Conservation (phyloP, 2,329 filamentous ascomycete species). For the Alternaria dauci region DNA sequence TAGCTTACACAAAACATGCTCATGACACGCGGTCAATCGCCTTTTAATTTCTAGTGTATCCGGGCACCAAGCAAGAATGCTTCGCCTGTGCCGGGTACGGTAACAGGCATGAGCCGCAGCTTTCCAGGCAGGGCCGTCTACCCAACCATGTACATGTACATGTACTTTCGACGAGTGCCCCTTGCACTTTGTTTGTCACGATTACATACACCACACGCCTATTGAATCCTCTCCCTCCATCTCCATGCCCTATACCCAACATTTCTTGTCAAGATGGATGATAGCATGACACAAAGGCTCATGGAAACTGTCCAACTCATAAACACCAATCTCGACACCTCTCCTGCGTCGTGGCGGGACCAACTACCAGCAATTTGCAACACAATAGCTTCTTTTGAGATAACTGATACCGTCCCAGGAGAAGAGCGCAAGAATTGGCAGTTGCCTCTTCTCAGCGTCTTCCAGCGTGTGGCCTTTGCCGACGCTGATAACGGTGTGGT, state of each 20-base stretch:
- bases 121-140: not conserved
- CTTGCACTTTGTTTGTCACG: not conserved
- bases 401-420: conserved; percentile 26
- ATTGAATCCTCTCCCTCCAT: not conserved
- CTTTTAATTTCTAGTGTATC: not conserved
- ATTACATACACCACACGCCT: not conserved
- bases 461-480: conserved; percentile 61
- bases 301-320: conserved; percentile 45
- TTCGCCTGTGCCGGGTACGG: not conserved
- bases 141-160: not conserved
- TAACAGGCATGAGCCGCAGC: not conserved
- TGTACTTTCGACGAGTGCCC: not conserved
- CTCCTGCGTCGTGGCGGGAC: conserved; percentile 44
- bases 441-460: conserved; percentile 47
- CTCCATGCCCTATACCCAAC: not conserved
- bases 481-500: conserved; percentile 59
- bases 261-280: conserved; percentile 23
- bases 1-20: not conserved
- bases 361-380: conserved; percentile 32
- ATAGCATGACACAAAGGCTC: conserved; percentile 19
- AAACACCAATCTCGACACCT: conserved; percentile 41
- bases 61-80: not conserved
- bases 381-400: conserved; percentile 27
- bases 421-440: conserved; percentile 32
- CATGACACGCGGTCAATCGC: not conserved